Conservation (phyloP, 768 basidiomycete species). For the Suillus placidus region DNA sequence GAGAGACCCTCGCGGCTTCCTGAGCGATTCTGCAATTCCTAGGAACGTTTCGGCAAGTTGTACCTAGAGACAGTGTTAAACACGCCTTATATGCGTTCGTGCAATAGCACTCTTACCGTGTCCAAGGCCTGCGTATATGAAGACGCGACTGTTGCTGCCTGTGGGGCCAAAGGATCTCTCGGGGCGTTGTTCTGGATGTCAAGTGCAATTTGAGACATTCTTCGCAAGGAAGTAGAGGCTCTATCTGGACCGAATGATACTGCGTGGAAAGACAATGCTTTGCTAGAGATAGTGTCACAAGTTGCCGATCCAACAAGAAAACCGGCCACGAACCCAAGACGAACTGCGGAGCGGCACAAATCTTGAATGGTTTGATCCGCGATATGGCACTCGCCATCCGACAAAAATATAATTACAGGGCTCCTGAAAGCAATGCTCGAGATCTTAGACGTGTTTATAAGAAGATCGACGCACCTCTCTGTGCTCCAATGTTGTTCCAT, state of each 20-base stretch:
- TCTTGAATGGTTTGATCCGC: conserved; percentile 41
- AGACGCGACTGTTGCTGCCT: conserved; percentile 39
- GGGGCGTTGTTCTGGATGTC: conserved; percentile 50
- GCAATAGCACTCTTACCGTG: conserved; percentile 40
- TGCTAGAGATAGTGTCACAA: conserved; percentile 34
- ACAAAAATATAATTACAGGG: conserved; percentile 48
- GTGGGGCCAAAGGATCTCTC: conserved; percentile 39
- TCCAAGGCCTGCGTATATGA: conserved; percentile 54
- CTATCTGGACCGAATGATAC: conserved; percentile 53
- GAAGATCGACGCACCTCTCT: conserved; percentile 37
- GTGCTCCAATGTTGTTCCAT: conserved; percentile 55
- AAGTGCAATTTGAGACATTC: conserved; percentile 56
- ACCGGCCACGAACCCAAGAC: conserved; percentile 43
- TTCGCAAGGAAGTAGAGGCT: conserved; percentile 34
- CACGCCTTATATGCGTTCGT: background rate
- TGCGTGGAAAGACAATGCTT: conserved; percentile 58
- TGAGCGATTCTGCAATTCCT: conserved; percentile 57
- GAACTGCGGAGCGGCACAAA: conserved; percentile 44
- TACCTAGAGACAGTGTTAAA: conserved; percentile 38
- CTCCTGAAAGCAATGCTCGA: too few relatives aligned
- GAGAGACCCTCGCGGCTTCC: conserved; percentile 56
- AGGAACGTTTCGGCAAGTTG: conserved; percentile 60
- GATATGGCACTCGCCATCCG: conserved; percentile 53
- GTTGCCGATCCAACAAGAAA: background rate
- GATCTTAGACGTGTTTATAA: too few relatives aligned